Conservation (phyloP, 225 moss, liverwort and hornwort genomes). For the Climacium dendroides region DNA sequence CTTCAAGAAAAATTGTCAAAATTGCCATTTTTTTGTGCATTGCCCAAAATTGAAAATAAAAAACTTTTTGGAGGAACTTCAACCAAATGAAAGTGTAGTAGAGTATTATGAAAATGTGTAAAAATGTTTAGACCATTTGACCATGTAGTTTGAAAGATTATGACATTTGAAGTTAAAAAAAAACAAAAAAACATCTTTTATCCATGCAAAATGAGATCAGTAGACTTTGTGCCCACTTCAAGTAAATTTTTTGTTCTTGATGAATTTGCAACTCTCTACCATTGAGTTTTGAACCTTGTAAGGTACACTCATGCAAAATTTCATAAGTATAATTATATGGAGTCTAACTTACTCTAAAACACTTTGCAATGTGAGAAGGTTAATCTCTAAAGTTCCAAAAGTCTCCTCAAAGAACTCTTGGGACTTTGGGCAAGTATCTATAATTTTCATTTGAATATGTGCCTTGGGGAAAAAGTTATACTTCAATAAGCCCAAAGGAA, state of each 20-base stretch:
- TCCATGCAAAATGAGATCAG: accelerated
- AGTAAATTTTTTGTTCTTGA: not conserved
- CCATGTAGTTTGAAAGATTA: not conserved
- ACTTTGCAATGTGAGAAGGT: accelerated
- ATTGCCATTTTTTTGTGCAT: not conserved
- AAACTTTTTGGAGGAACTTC: not conserved
- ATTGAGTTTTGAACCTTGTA: not conserved
- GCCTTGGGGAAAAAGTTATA: too few species aligned
- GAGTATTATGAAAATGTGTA: too few species aligned
- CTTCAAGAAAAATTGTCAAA: not conserved
- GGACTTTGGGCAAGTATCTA: too few species aligned
- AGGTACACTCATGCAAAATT: not conserved
- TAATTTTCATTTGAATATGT: too few species aligned
- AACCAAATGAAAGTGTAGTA: not conserved
- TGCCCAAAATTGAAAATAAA: not conserved
- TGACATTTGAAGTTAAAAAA: not conserved
- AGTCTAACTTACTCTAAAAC: not conserved
- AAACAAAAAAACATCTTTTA: not conserved
- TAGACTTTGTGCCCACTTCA: accelerated
- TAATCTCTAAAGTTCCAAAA: too few species aligned
- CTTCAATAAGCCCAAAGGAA: too few species aligned
- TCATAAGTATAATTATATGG: not conserved
- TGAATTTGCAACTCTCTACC: not conserved
- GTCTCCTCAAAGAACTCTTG: too few species aligned
- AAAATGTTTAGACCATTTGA: not conserved